Evolutionary conservation across 2,329 filamentous ascomycete genomes (phyloP).

Genomic region (Colletotrichum spaethianum): DNA sequence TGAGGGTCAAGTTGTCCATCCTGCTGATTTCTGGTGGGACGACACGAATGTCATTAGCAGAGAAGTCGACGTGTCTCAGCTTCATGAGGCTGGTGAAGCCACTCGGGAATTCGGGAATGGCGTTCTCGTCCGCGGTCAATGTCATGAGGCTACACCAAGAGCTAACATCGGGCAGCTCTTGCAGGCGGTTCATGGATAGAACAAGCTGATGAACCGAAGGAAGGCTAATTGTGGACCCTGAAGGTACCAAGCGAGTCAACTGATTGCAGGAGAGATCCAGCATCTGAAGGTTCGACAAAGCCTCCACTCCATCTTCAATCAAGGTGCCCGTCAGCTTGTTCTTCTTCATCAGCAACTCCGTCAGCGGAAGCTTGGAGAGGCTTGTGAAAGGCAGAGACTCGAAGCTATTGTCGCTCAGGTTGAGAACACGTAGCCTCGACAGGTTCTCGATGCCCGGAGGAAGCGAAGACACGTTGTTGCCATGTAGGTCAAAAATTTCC

Average conservation of each 20-base stretch:
- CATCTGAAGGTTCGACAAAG: slow-evolving; percentile 76
- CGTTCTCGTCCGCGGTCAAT: slow-evolving; percentile 86
- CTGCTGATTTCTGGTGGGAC: slow-evolving; percentile 82
- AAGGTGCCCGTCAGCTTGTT: slow-evolving; percentile 84
- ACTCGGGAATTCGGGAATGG: slow-evolving; percentile 79
- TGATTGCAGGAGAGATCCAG: slow-evolving; percentile 86
- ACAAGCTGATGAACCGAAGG: slow-evolving; percentile 82
- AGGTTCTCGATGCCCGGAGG: slow-evolving; percentile 78
- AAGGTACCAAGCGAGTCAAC: slow-evolving; percentile 68
- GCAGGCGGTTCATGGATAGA: slow-evolving; percentile 86
- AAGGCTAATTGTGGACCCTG: slow-evolving; percentile 67
- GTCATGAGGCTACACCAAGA: slow-evolving; percentile 81
- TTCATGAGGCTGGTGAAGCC: slow-evolving; percentile 79
- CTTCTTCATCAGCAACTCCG: slow-evolving; percentile 81
- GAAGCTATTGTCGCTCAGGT: slow-evolving; percentile 85
- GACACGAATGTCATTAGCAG: slow-evolving; percentile 84
- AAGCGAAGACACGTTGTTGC: slow-evolving; percentile 82
- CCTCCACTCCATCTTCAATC: slow-evolving; percentile 73
- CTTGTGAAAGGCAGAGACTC: slow-evolving; percentile 78
- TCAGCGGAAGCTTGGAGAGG: slow-evolving; percentile 77
- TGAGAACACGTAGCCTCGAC: slow-evolving; percentile 79
- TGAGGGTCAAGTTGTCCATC: slow-evolving; percentile 83
- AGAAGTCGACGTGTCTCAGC: slow-evolving; percentile 85
- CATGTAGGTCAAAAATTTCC: slow-evolving; percentile 85
- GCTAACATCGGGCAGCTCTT: slow-evolving; percentile 79